These are phyloP conservation scores for Pseudopithomyces maydicus DNA, from an alignment of 2,329 filamentous ascomycete species.

Conservation along the genomic window DNA sequence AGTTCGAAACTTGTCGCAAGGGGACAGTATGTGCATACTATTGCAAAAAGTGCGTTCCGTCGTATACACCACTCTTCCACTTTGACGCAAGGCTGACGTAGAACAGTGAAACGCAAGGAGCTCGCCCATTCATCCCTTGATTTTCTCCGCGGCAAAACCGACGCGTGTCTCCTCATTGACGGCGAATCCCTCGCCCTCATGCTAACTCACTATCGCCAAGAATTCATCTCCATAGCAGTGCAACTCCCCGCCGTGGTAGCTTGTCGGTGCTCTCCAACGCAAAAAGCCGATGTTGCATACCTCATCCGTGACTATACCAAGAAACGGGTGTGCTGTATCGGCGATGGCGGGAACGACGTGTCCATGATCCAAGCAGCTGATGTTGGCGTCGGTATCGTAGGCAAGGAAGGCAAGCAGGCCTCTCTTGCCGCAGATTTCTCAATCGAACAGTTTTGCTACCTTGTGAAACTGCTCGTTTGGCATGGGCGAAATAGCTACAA, in stretches of 20 bases:
- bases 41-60: slow-evolving; percentile 64
- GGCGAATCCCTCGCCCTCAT: slow-evolving; percentile 87
- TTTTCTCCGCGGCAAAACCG: slow-evolving; percentile 81
- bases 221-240: slow-evolving; percentile 89
- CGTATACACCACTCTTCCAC: neutral
- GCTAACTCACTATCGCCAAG: slow-evolving; percentile 77
- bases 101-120: slow-evolving; percentile 73
- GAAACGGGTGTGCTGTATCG: slow-evolving; percentile 96
- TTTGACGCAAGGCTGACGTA: slow-evolving; percentile 9
- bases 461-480: slow-evolving; percentile 98
- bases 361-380: slow-evolving; percentile 99
- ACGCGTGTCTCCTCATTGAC: slow-evolving; percentile 91
- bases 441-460: slow-evolving; percentile 91
- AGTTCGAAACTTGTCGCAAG: slow-evolving; percentile 91
- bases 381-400: slow-evolving; percentile 96
- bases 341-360: slow-evolving; percentile 97
- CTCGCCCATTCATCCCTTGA: slow-evolving; percentile 87
- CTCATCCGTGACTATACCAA: slow-evolving; percentile 90
- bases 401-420: slow-evolving; percentile 95
- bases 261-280: slow-evolving; percentile 93
- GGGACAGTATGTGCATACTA: slow-evolving; percentile 94
- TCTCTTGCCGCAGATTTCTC: slow-evolving; percentile 95
- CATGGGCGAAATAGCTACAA: slow-evolving; percentile 98
- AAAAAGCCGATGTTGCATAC: slow-evolving; percentile 92
- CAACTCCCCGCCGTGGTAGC: slow-evolving; percentile 89